Evolutionary conservation across 2,329 filamentous ascomycete genomes (phyloP).

Genomic region (Penicillium carneum): DNA sequence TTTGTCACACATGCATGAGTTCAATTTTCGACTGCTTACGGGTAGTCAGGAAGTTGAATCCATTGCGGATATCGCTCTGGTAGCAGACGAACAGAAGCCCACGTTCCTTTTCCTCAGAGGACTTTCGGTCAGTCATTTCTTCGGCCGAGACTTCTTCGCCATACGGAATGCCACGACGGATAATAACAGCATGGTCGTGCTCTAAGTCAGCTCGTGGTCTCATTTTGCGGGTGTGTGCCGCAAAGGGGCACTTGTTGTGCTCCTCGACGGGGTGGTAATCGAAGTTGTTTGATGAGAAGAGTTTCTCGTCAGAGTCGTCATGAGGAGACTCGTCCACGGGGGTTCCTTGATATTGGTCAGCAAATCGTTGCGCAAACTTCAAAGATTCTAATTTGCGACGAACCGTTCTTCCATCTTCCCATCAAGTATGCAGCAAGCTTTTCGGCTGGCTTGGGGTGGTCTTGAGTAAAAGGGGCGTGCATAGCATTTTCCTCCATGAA

Average conservation of each 20-base stretch:
- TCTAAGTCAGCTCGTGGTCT: conserved; percentile 53
- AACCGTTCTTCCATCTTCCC: conserved; percentile 55
- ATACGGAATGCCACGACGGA: conserved; percentile 57
- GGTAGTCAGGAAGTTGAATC: conserved; percentile 46
- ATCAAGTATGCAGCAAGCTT: conserved; percentile 55
- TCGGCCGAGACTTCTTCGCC: conserved; percentile 48
- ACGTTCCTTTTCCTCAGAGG: conserved; percentile 43
- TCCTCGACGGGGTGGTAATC: conserved; percentile 41
- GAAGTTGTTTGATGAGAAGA: conserved; percentile 52
- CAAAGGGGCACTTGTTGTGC: conserved; percentile 55
- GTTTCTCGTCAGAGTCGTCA: conserved; percentile 40
- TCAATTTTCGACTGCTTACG: conserved; percentile 24
- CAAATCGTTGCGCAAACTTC: not conserved
- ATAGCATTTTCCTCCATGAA: conserved; percentile 47
- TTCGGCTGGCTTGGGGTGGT: conserved; percentile 15
- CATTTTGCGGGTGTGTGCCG: conserved; percentile 58
- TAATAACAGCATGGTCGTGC: conserved; percentile 44
- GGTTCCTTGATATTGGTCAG: conserved; percentile 36
- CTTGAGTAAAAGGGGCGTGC: conserved; percentile 33
- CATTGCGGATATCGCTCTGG: conserved; percentile 53
- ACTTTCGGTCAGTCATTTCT: conserved; percentile 43
- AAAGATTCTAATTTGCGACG: not conserved
- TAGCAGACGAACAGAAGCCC: conserved; percentile 58
- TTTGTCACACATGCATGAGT: not conserved
- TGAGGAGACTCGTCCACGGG: conserved; percentile 45